These are phyloP conservation scores for Panicum hallii DNA, from an alignment of 202 grass and related monocot genomes.

Conservation along the genomic window DNA sequence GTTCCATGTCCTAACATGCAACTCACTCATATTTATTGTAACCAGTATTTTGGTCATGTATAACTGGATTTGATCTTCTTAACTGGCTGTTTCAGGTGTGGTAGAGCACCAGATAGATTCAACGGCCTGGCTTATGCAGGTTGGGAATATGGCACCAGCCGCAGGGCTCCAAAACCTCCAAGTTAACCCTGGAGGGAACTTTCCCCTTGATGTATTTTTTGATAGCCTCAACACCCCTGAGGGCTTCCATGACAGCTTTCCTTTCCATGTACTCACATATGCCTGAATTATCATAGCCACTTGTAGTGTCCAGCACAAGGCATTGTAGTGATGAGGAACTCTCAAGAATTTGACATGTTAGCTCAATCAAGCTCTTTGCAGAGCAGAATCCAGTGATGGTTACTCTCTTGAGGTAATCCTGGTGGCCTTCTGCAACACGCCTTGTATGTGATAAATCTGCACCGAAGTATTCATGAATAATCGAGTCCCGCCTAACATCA, in stretches of 20 bases:
- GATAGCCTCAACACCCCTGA: background rate
- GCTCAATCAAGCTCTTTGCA: constrained; percentile 13
- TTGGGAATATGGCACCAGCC: background rate
- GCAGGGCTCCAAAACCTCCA: background rate
- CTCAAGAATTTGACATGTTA: background rate
- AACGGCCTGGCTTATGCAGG: background rate
- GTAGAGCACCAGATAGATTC: too few species aligned
- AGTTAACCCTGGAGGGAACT: background rate
- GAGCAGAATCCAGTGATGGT: constrained; percentile 1
- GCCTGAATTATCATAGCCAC: background rate
- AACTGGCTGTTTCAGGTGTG: too few species aligned
- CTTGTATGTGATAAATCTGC: background rate
- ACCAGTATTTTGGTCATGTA: too few species aligned
- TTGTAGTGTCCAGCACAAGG: background rate
- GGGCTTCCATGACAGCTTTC: background rate
- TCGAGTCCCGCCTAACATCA: background rate
- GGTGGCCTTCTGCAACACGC: background rate
- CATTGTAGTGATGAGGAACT: background rate
- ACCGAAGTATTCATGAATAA: background rate
- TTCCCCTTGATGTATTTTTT: background rate
- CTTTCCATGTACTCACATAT: background rate
- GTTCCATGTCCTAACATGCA: too few species aligned
- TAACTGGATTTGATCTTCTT: too few species aligned
- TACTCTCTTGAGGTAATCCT: background rate
- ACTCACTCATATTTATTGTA: too few species aligned